phyloP scores from a whole-genome alignment of 31 red algal species.

The Bonnemaisonia californica region DNA sequence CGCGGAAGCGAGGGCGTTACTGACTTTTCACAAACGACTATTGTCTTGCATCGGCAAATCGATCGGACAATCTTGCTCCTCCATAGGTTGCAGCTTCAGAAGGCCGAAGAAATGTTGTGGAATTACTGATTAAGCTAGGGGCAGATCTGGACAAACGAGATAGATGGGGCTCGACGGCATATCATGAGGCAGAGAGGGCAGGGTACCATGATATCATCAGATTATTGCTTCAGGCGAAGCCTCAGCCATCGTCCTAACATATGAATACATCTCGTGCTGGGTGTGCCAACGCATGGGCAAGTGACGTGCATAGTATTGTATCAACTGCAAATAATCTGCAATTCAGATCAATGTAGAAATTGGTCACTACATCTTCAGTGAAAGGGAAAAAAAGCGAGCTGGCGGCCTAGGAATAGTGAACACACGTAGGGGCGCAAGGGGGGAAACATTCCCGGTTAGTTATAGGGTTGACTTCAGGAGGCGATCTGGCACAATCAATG shows the following conservation, averaged over 20 bases:
- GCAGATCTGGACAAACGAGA: slow-evolving; percentile 50
- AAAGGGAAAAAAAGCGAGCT: too few relatives aligned
- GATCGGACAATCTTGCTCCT: too few relatives aligned
- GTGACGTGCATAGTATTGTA: background rate
- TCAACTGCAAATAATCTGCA: background rate
- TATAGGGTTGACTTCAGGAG: background rate
- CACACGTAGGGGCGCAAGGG: background rate
- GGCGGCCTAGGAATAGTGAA: too few relatives aligned
- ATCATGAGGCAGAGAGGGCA: slow-evolving; percentile 60
- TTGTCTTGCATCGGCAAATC: too few relatives aligned
- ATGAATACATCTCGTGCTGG: background rate
- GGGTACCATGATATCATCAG: slow-evolving; percentile 66
- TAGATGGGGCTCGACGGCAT: slow-evolving; percentile 64
- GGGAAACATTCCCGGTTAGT: background rate
- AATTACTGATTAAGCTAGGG: slow-evolving; percentile 44
- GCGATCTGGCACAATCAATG: too few relatives aligned
- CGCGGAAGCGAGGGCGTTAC: too few relatives aligned
- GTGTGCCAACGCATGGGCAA: background rate
- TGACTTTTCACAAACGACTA: too few relatives aligned
- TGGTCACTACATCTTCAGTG: too few relatives aligned
- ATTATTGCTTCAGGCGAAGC: slow-evolving; percentile 26
- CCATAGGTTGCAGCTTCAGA: slow-evolving; percentile 65
- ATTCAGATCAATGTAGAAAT: too few relatives aligned
- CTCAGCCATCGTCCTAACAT: background rate
- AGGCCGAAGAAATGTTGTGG: slow-evolving; percentile 49